Percentiles rank a stretch among this genome's conserved stretches.
These are phyloP conservation scores for Nigrospora oryzae DNA, from an alignment of 2,329 filamentous ascomycete genomes.

Conservation along the genomic window DNA sequence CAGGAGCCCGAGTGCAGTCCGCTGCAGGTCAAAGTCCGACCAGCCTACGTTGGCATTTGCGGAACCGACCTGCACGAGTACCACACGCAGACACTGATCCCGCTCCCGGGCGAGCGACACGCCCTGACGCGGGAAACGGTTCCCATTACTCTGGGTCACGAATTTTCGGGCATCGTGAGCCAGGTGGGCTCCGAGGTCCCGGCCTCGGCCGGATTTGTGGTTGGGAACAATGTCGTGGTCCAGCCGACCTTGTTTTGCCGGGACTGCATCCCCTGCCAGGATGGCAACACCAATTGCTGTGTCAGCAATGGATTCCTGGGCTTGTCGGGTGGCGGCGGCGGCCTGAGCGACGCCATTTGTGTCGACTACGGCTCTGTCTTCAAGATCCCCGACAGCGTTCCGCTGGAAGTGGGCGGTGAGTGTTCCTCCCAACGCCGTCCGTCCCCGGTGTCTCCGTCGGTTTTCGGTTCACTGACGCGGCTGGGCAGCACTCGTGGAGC, in stretches of 20 bases:
- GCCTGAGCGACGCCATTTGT: constrained; percentile 45
- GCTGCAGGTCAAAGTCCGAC: constrained; percentile 14
- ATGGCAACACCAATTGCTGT: constrained; percentile 49
- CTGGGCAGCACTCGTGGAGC: constrained; percentile 47
- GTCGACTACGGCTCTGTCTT: constrained; percentile 39
- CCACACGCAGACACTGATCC: constrained; percentile 18
- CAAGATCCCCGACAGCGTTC: constrained; percentile 40
- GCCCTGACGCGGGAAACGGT: constrained; percentile 46
- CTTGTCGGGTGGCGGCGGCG: constrained; percentile 37
- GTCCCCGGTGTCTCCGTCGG: too few species aligned
- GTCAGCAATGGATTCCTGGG: constrained; percentile 32
- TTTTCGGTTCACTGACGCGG: too few species aligned
- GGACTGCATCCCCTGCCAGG: constrained; percentile 44
- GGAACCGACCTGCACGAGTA: constrained; percentile 25
- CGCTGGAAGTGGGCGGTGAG: constrained; percentile 36
- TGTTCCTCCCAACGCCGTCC: neutral
- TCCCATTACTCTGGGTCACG: constrained; percentile 56
- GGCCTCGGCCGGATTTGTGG: constrained; percentile 26
- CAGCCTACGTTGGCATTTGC: constrained; percentile 24
- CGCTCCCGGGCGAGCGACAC: constrained; percentile 32
- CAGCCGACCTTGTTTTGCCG: constrained; percentile 53
- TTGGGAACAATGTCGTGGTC: constrained; percentile 50
- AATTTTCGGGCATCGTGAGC: constrained; percentile 52
- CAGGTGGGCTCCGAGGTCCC: constrained; percentile 44
- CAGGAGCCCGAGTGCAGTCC: constrained; percentile 11